Evolutionary conservation across 345 rosid genomes (phyloP).

Genomic region (Dipteronia dyeriana): DNA sequence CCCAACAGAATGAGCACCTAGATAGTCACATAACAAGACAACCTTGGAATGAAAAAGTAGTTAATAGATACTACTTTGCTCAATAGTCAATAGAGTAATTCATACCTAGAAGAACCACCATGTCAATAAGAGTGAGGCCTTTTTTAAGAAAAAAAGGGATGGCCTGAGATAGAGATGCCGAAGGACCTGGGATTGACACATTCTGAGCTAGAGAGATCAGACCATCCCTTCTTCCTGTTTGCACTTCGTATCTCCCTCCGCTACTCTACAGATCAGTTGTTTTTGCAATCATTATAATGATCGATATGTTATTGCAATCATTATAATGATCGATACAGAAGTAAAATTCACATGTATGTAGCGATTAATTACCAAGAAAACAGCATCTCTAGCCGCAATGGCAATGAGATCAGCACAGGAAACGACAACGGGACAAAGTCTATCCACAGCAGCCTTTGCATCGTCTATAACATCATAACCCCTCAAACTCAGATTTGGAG

Average conservation of each 20-base stretch:
- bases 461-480: slow-evolving; percentile 53
- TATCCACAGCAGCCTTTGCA: slow-evolving; percentile 45
- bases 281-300: too few species aligned
- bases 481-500: slow-evolving; percentile 46
- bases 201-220: slow-evolving; percentile 23
- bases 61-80: too few species aligned
- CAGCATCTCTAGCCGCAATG: slow-evolving; percentile 58
- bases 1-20: slow-evolving; percentile 62
- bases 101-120: slow-evolving; percentile 65
- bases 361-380: slow-evolving; percentile 38
- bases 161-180: slow-evolving; percentile 12
- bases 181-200: slow-evolving; percentile 39
- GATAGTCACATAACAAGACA: background rate
- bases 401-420: slow-evolving; percentile 63
- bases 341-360: background rate
- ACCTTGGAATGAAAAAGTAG: too few species aligned
- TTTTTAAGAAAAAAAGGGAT: slow-evolving; percentile 29
- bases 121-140: slow-evolving; percentile 43
- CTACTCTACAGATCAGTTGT: slow-evolving; percentile 26
- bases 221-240: slow-evolving; percentile 53
- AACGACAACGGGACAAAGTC: slow-evolving; percentile 36
- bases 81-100: background rate
- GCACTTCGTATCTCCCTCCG: slow-evolving; percentile 43
- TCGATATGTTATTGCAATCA: too few species aligned
- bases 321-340: background rate